A percentile compares a stretch with the other conserved stretches of the same genome.
Conservation (phyloP, 768 basidiomycete species). For the Russula sp. region DNA sequence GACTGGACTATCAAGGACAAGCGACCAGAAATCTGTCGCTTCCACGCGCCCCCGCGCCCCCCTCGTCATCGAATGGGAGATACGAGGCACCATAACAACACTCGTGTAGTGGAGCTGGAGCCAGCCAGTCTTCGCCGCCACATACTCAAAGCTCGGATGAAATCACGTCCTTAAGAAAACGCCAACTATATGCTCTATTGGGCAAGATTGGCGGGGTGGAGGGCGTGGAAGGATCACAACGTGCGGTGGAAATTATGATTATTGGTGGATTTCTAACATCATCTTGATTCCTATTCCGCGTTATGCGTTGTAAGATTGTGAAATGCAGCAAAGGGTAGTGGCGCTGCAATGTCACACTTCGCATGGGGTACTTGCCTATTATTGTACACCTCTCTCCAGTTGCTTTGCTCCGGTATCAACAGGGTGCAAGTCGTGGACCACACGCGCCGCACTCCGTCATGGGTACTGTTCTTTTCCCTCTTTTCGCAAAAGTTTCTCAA, state of each 20-base stretch:
- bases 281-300: neutral
- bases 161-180: constrained; percentile 33
- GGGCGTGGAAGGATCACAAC: constrained; percentile 21
- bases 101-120: constrained; percentile 15
- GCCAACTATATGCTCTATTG: constrained; percentile 37
- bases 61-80: constrained; percentile 35
- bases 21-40: neutral
- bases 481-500: neutral
- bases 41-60: neutral
- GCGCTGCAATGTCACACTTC: constrained; percentile 4
- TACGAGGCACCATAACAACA: constrained; percentile 40
- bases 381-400: neutral
- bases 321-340: neutral
- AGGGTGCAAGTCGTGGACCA: neutral
- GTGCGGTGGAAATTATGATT: constrained; percentile 33
- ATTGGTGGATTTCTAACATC: constrained; percentile 34
- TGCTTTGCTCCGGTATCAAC: constrained; percentile 1
- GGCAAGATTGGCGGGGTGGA: constrained; percentile 37
- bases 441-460: neutral
- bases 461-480: no score
- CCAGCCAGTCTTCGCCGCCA: constrained; percentile 37
- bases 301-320: constrained; percentile 2
- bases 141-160: constrained; percentile 37
- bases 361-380: neutral
- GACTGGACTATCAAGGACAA: neutral